Conservation (phyloP, 2,329 filamentous ascomycete genomes). For the Hirsutella rhossiliensis region DNA sequence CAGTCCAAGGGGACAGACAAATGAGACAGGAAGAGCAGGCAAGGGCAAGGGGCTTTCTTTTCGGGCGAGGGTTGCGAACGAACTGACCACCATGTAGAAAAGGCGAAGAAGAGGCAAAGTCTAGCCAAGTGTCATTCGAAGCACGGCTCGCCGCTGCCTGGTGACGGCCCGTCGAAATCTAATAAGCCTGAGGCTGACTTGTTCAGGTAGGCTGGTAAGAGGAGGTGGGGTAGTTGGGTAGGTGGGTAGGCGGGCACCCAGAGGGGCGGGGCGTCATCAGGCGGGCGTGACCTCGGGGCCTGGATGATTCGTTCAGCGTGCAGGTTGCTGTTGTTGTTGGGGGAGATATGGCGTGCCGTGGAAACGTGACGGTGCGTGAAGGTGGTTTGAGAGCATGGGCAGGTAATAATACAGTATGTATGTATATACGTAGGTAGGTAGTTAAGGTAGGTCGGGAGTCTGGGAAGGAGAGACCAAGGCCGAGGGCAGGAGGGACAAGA, state of each 20-base stretch:
- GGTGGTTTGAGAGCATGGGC: too few species aligned
- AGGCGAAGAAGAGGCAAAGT: background rate
- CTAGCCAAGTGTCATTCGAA: background rate
- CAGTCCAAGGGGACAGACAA: background rate
- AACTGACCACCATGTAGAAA: slow-evolving; percentile 10
- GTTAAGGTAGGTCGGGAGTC: too few species aligned
- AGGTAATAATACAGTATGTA: too few species aligned
- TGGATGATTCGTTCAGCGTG: background rate
- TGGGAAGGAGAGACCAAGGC: too few species aligned
- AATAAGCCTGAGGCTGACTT: background rate
- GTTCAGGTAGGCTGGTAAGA: background rate
- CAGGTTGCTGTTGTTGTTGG: too few species aligned
- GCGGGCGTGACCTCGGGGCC: background rate
- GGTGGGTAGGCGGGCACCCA: background rate
- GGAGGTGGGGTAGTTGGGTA: slow-evolving; percentile 1
- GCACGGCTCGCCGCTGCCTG: slow-evolving; percentile 1
- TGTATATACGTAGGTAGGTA: too few species aligned
- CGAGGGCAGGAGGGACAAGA: too few species aligned
- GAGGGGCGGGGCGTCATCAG: background rate
- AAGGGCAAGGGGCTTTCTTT: background rate
- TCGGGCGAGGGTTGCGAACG: background rate
- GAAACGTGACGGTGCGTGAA: too few species aligned
- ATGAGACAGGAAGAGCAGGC: background rate
- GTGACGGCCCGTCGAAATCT: background rate
- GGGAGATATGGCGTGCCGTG: too few species aligned